phyloP scores from a whole-genome alignment of 2,329 filamentous ascomycete genomes.

The Aspergillus neoniger region DNA sequence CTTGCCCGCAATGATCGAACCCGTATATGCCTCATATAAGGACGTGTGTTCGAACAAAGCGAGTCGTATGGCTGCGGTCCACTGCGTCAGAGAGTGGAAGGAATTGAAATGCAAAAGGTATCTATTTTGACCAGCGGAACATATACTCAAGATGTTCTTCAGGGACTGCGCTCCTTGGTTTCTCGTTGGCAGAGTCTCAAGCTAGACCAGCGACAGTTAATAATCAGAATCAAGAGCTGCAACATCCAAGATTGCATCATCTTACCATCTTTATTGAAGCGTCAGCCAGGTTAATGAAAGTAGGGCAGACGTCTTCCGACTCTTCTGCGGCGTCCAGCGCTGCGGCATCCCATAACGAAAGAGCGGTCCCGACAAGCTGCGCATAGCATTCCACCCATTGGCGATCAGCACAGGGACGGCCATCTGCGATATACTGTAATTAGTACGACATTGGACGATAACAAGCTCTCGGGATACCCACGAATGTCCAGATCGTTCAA shows the following conservation, averaged over 20 bases:
- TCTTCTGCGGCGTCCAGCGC: slow-evolving; percentile 85
- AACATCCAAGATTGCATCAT: background rate
- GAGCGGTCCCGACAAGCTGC: slow-evolving; percentile 89
- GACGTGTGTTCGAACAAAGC: slow-evolving; percentile 93
- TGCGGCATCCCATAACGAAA: slow-evolving; percentile 93
- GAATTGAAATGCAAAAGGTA: slow-evolving; percentile 97
- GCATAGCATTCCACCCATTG: slow-evolving; percentile 97
- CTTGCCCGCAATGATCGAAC: slow-evolving; percentile 91
- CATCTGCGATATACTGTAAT: slow-evolving; percentile 60
- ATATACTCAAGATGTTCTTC: slow-evolving; percentile 93
- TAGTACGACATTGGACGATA: slow-evolving; percentile 25
- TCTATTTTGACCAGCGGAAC: slow-evolving; percentile 91
- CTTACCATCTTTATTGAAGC: slow-evolving; percentile 96
- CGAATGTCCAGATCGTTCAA: slow-evolving; percentile 90
- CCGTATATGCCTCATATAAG: slow-evolving; percentile 94
- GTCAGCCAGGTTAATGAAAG: slow-evolving; percentile 95
- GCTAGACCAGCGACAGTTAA: slow-evolving; percentile 55
- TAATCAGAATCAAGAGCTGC: background rate
- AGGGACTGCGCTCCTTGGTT: slow-evolving; percentile 75
- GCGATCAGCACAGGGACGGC: slow-evolving; percentile 79
- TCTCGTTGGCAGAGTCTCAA: slow-evolving; percentile 84
- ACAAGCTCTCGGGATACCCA: slow-evolving; percentile 54
- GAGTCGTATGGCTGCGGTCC: slow-evolving; percentile 91
- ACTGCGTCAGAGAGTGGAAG: slow-evolving; percentile 86
- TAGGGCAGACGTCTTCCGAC: slow-evolving; percentile 80